phyloP scores from a whole-genome alignment of 352 stramenopile genomes.

The Phytopythium litorale region DNA sequence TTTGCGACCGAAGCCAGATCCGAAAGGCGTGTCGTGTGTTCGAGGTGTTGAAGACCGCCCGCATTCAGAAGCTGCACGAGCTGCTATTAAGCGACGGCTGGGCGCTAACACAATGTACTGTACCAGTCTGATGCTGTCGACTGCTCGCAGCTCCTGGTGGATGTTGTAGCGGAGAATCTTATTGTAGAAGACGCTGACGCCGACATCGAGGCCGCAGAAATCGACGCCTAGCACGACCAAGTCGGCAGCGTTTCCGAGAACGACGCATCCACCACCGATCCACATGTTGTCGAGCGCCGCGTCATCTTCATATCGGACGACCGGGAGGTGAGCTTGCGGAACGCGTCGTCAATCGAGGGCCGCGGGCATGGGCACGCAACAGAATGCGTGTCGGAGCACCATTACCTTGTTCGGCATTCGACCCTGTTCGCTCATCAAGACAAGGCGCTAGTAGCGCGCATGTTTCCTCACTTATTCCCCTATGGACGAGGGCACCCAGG shows the following conservation, averaged over 20 bases:
- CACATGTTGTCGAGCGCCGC: background rate
- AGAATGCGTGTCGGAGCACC: background rate
- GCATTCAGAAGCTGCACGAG: background rate
- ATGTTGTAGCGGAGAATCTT: background rate
- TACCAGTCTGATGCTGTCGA: background rate
- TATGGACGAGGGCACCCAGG: background rate
- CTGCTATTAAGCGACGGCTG: background rate
- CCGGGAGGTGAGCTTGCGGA: background rate
- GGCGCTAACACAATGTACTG: background rate
- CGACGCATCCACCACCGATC: background rate
- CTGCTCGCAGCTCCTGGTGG: background rate
- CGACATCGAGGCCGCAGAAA: background rate
- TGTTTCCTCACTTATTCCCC: background rate
- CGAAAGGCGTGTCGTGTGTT: background rate
- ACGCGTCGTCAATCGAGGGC: background rate
- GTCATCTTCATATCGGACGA: background rate
- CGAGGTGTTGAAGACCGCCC: background rate
- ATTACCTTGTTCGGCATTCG: background rate
- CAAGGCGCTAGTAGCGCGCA: background rate
- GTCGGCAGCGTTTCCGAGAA: background rate
- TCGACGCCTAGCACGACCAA: background rate
- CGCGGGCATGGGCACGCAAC: background rate
- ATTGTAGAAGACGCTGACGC: background rate
- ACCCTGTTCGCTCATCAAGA: background rate
- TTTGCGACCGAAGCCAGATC: background rate